phyloP scores from a whole-genome alignment of 2,329 filamentous ascomycete genomes.

The Elsinoe necatrix region DNA sequence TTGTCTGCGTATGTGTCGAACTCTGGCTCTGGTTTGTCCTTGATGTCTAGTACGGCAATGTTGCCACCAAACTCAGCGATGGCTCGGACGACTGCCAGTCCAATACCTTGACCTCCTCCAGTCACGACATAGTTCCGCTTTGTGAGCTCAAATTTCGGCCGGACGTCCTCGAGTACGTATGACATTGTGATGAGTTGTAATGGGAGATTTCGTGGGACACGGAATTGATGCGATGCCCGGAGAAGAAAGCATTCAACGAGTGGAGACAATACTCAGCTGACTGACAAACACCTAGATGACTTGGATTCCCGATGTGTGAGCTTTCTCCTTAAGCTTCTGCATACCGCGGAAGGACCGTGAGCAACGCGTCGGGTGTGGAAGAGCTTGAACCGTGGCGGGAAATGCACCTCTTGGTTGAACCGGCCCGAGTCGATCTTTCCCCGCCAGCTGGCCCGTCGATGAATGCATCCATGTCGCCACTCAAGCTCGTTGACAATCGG shows the following conservation, averaged over 20 bases:
- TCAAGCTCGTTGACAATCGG: not conserved
- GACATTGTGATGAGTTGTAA: not conserved
- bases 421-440: not conserved
- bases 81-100: conserved; percentile 11
- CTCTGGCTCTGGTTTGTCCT: conserved; percentile 31
- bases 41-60: conserved; percentile 53
- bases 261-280: not conserved
- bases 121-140: conserved; percentile 24
- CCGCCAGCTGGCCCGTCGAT: not conserved
- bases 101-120: conserved; percentile 25
- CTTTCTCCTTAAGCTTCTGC: not conserved
- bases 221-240: not conserved
- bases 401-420: not conserved
- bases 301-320: not conserved
- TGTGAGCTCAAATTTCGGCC: conserved; percentile 20
- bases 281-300: not conserved
- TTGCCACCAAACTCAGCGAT: conserved; percentile 26
- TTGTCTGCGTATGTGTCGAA: conserved; percentile 35
- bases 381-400: not conserved
- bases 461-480: not conserved
- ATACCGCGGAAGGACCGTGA: not conserved
- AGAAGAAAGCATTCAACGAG: not conserved
- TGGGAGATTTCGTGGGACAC: not conserved
- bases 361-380: not conserved
- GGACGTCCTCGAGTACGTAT: conserved; percentile 1